Evolutionary conservation across 805 yeast genomes (phyloP), one percentile per base, ranked within the genome.

Genomic region (Zygotorulaspora florentina): DNA sequence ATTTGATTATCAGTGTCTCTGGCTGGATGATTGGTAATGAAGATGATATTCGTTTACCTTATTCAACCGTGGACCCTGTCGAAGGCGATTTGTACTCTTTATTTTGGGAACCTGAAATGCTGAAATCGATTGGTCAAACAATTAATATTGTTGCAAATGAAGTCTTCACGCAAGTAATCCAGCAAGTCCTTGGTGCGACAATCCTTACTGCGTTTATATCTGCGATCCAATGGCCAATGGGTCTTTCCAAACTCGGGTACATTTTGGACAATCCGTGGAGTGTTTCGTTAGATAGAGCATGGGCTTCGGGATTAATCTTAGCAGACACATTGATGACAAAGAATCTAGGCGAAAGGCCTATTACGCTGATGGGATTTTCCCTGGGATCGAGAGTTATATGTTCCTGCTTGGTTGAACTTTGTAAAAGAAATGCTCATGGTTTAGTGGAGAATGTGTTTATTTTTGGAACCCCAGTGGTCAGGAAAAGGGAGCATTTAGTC

Each of bases 91-190:
- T 93, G 54, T 87, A 85, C 57, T 88, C 98, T 0, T 72, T 93
- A 7, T 70, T 87, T 39, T 93, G 99, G 99, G 99, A 93, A 65
- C 99, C 99, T 0, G 99, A 93, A 54, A 87, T 93, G 93, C 79
- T 93, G 57, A 83, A 81, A 51, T 85, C 96, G 45, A 88, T 87
- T 78, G 99, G 99, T 62, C 97, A 93, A 65, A 93, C 99, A 0
- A 91, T 93, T 52, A 80, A 81, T 51, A 90, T 93, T 57, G 74
- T 93, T 46, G 99, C 99, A 0, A 85, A 91, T 34, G 99, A 93
- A 67, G 91, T 95, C 0, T 73, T 95, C 43, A 80, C 95, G 0
- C 93, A 91, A 54, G 87, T 96, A 3, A 83, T 93, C 37, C 99
- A 93, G 69, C 99, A 95, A 64, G 84, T 93, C 46, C 73, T 93